A percentile compares a stretch with the other conserved stretches of the same genome.
These are phyloP conservation scores for Pterocarpus santalinus DNA, from an alignment of 306 rosid genomes.

Conservation along the genomic window DNA sequence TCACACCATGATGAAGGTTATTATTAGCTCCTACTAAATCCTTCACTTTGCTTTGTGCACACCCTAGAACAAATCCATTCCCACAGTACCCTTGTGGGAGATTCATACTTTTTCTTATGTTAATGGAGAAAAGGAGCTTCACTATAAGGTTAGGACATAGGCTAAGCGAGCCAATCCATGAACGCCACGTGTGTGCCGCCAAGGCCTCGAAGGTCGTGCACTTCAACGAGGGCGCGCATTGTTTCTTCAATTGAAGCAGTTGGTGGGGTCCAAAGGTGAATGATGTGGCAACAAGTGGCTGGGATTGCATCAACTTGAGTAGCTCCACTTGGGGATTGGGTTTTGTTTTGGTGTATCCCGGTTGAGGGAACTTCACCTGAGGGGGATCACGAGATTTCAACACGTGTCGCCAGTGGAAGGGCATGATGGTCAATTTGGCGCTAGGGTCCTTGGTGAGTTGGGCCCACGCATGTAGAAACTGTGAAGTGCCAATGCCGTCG, in stretches of 20 bases:
- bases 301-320: conserved; percentile 64
- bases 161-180: conserved; percentile 72
- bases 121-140: conserved; percentile 87
- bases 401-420: conserved; percentile 69
- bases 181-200: conserved; percentile 92
- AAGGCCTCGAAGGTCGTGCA: conserved; percentile 78
- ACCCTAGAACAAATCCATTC: conserved; percentile 76
- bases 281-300: conserved; percentile 66
- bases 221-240: conserved; percentile 67
- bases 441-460: conserved; percentile 49
- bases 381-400: conserved; percentile 65
- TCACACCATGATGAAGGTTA: conserved; percentile 64
- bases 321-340: conserved; percentile 50
- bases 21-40: conserved; percentile 42
- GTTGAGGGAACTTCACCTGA: conserved; percentile 45
- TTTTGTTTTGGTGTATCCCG: conserved; percentile 53
- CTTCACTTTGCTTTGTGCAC: conserved; percentile 64
- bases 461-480: conserved; percentile 86
- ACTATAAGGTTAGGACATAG: conserved; percentile 46
- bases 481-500: conserved; percentile 87
- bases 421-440: conserved; percentile 48
- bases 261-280: conserved; percentile 59
- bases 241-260: conserved; percentile 65
- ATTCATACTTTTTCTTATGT: conserved; percentile 49
- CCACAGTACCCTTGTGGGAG: conserved; percentile 77